Conservation (phyloP, 192 early-diverging fungal genomes). For the Lunasporangiospora selenospora region DNA sequence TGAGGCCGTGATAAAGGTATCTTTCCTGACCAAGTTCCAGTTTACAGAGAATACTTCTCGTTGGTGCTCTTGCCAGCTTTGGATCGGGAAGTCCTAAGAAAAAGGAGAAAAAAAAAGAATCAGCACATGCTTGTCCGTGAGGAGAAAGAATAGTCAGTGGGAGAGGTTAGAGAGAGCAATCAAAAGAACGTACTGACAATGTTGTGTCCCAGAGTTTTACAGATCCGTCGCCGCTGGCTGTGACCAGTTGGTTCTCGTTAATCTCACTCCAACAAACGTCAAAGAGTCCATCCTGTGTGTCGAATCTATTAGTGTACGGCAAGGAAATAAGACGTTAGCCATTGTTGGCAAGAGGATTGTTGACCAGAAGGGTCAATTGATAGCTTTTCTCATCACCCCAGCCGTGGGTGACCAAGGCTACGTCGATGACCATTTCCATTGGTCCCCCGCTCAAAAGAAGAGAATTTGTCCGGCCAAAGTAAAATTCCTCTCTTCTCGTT, state of each 20-base stretch:
- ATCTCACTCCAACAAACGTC: conserved; percentile 95
- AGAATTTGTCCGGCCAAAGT: too few relatives aligned
- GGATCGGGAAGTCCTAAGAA: conserved; percentile 81
- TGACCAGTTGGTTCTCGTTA: conserved; percentile 94
- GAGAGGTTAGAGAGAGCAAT: neutral
- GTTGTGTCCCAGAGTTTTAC: conserved; percentile 95
- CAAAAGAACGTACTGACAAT: conserved; percentile 60
- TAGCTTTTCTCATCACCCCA: neutral
- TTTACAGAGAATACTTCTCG: conserved; percentile 94
- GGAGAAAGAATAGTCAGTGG: neutral
- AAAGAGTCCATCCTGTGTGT: conserved; percentile 97
- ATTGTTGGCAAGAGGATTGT: neutral
- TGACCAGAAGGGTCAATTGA: neutral
- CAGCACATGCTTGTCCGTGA: neutral
- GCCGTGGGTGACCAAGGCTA: too few relatives aligned
- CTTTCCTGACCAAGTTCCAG: conserved; percentile 94
- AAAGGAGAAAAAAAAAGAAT: neutral
- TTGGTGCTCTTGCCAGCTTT: conserved; percentile 91
- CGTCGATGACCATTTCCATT: neutral
- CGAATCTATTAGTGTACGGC: conserved; percentile 66
- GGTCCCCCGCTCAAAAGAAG: neutral
- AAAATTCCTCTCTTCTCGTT: too few relatives aligned
- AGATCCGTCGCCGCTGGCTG: conserved; percentile 92
- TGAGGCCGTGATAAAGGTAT: conserved; percentile 88
- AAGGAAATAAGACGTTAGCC: neutral